Base-by-base conservation (phyloP, 2,329 filamentous ascomycete genomes). In the Stachybotrys chartarum region DNA sequence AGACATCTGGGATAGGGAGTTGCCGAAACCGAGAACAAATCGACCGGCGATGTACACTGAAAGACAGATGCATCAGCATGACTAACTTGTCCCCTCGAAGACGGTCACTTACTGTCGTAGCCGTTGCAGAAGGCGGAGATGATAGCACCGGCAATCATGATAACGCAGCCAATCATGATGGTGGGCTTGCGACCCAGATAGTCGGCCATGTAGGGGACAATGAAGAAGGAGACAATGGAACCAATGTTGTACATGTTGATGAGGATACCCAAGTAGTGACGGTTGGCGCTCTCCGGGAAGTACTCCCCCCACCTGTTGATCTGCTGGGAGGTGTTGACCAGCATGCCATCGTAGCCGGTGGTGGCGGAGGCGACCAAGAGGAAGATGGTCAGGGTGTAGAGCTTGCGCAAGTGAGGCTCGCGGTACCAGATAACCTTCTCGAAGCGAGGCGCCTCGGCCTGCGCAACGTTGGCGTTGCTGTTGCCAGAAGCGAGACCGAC, bases 1-100 rank as follows among this genome's bases (percentile, higher is more conserved):
- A 5, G 80, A 78, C 71, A 85, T 81, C 62, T 87, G 84, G 0
- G 83, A 75, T 52, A 87, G 71, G 51, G 80, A 82, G 71, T 85
- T 85, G 49, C 86, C 86, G 62, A 90, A 88, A 58, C 86, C 86
- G 56, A 74, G 66, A n/a, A 68, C 59, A 47, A 72, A 71, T 24
- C 70, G 60, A 32, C 76, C 76, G 63, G 52, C 69, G 52, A 73
- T 66, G 58, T 70, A 73, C 71, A 73, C 71, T 70, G 48, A 5
- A 42, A 7, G 18, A n/a, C 7, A 10, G 10, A 17, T 3, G 30
- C n/a, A 14, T 8, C 3, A 47, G 16, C 10, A 24, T n/a, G 1
- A 3, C 7, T 8, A 6, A 44, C 5, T 18, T 14, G 35, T 46
- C 7, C 3, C 17, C 7, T 35, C 17, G 10, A 49, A n/a, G 30